Evolutionary conservation across 2,329 filamentous ascomycete genomes (phyloP).

Genomic region (Immersiporthe knoxdaviesiana): DNA sequence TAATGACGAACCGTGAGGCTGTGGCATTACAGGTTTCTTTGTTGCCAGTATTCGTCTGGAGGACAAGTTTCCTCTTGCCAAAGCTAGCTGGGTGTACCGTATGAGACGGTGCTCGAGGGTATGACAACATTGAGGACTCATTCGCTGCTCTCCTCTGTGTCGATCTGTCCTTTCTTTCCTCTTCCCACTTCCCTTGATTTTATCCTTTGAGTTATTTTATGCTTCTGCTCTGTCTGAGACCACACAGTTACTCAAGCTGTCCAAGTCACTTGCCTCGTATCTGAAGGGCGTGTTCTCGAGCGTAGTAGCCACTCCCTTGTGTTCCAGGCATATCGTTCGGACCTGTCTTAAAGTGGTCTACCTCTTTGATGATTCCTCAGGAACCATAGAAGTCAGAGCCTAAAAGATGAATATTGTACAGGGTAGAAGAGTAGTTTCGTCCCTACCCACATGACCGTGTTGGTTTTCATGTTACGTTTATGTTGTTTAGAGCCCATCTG

Average conservation of each 20-base stretch:
- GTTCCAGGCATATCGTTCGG: not conserved
- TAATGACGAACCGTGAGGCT: not conserved
- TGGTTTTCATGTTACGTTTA: not conserved
- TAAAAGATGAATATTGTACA: not conserved
- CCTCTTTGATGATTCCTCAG: not conserved
- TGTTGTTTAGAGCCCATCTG: not conserved
- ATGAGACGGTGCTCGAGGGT: not conserved
- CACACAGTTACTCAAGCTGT: not conserved
- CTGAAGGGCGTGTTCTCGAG: too few relatives aligned
- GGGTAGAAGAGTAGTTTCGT: too few relatives aligned
- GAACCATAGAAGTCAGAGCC: not conserved
- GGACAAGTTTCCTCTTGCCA: not conserved
- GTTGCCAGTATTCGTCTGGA: not conserved
- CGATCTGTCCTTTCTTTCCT: not conserved
- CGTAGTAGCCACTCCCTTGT: not conserved
- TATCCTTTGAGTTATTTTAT: not conserved
- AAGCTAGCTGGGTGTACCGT: not conserved
- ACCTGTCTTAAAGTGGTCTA: not conserved
- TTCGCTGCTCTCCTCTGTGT: not conserved
- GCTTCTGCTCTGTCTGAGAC: not conserved
- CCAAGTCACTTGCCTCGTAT: too few relatives aligned
- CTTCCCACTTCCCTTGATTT: not conserved
- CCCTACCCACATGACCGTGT: not conserved
- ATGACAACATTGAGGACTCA: not conserved
- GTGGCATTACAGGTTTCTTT: not conserved